Evolutionary conservation across 495 filamentous ascomycete species (phyloP).

Genomic region (Tuber brumale): DNA sequence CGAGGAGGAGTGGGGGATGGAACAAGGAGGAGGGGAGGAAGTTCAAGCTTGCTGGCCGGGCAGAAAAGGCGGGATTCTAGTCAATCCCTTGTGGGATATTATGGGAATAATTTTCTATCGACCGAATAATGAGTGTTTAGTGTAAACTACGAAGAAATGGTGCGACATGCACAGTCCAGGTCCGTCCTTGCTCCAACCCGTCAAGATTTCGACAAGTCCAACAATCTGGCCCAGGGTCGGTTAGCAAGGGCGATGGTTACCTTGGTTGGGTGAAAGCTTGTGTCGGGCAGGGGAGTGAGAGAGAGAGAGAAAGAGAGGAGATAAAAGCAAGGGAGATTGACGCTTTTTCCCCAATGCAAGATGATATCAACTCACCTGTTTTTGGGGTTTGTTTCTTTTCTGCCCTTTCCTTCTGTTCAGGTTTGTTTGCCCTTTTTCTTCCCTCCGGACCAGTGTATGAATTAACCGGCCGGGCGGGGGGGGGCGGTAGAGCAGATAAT

Average conservation of each 20-base stretch:
- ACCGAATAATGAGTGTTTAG: neutral
- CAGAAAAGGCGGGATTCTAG: neutral
- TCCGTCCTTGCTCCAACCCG: neutral
- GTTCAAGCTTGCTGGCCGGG: neutral
- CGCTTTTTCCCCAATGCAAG: neutral
- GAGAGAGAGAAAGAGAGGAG: neutral
- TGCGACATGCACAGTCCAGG: neutral
- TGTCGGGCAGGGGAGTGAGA: neutral
- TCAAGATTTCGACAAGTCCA: neutral
- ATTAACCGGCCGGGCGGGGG: neutral
- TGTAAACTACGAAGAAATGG: neutral
- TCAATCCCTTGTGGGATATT: neutral
- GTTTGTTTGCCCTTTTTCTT: neutral
- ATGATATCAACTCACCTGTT: neutral
- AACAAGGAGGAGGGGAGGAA: neutral
- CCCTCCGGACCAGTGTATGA: neutral
- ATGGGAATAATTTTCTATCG: constrained; percentile 3
- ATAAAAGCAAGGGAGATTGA: neutral
- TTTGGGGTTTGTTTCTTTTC: neutral
- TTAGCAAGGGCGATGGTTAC: neutral
- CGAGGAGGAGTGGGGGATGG: neutral
- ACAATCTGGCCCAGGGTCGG: neutral
- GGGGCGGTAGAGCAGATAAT: neutral
- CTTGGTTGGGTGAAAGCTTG: neutral
- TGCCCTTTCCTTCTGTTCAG: neutral